These are phyloP conservation scores for Penicillium manginii DNA, from an alignment of 495 filamentous ascomycete species.

Conservation along the genomic window DNA sequence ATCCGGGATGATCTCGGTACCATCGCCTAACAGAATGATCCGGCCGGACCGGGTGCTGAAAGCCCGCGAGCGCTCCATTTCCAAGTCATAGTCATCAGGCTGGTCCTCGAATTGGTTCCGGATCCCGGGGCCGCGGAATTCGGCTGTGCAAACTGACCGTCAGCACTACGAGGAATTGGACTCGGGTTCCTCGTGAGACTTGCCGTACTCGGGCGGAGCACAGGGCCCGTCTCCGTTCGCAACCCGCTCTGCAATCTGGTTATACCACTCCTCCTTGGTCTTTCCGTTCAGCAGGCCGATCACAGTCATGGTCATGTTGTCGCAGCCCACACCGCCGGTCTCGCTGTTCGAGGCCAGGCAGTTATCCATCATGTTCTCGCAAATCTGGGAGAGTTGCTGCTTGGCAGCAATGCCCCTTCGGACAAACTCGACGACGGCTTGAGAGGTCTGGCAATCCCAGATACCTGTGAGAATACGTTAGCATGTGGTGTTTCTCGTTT, in stretches of 20 bases:
- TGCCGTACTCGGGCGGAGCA: slow-evolving; percentile 99
- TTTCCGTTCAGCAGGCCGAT: slow-evolving; percentile 86
- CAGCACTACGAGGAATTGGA: slow-evolving; percentile 49
- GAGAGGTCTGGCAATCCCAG: slow-evolving; percentile 99
- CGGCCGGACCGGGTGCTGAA: slow-evolving; percentile 70
- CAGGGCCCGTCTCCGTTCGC: slow-evolving; percentile 97
- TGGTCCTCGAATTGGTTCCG: slow-evolving; percentile 93
- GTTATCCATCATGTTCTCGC: slow-evolving; percentile 99
- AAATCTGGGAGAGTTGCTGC: slow-evolving; percentile 89
- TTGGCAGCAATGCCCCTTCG: slow-evolving; percentile 93
- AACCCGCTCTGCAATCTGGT: slow-evolving; percentile 90
- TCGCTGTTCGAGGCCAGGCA: slow-evolving; percentile 96
- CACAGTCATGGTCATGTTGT: slow-evolving; percentile 99
- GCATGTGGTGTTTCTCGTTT: neutral
- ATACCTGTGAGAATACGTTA: slow-evolving; percentile 65
- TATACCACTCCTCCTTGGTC: slow-evolving; percentile 97
- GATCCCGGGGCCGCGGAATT: slow-evolving; percentile 83
- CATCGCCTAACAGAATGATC: slow-evolving; percentile 93
- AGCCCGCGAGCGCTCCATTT: slow-evolving; percentile 66
- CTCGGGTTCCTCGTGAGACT: slow-evolving; percentile 60
- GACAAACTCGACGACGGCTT: slow-evolving; percentile 96
- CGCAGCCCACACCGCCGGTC: slow-evolving; percentile 96
- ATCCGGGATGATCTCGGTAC: slow-evolving; percentile 84
- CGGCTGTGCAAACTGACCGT: slow-evolving; percentile 68
- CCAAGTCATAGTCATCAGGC: slow-evolving; percentile 88